These are phyloP conservation scores for Populus tomentosa DNA, from an alignment of 441 rosid species.

Conservation along the genomic window DNA sequence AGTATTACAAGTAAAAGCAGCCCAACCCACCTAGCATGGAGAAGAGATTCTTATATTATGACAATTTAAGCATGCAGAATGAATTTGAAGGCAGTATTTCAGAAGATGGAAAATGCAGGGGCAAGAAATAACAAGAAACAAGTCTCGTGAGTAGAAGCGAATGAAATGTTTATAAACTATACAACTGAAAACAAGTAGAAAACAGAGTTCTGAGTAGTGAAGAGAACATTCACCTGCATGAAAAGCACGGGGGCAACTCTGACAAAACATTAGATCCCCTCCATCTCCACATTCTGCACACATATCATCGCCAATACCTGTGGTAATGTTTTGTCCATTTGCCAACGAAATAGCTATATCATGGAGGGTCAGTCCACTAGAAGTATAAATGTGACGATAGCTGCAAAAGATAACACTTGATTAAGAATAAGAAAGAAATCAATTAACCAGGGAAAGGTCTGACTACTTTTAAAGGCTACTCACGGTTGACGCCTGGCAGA, in stretches of 20 bases:
- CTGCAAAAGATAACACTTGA: slow-evolving; percentile 36
- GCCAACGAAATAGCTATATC: slow-evolving; percentile 82
- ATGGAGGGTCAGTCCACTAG: slow-evolving; percentile 84
- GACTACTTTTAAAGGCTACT: slow-evolving; percentile 30
- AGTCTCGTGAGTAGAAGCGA: not conserved
- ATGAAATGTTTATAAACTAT: not conserved
- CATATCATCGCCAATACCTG: slow-evolving; percentile 79
- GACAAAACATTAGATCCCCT: slow-evolving; percentile 67
- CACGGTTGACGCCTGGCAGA: slow-evolving; percentile 98
- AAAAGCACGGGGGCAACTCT: slow-evolving; percentile 81
- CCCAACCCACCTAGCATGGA: not conserved
- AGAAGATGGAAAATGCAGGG: not conserved
- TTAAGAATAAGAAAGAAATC: slow-evolving; percentile 6
- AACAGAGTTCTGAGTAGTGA: slow-evolving; percentile 1
- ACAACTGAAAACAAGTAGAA: not conserved
- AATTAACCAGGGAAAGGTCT: not conserved
- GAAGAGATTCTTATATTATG: not conserved
- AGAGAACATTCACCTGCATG: slow-evolving; percentile 51
- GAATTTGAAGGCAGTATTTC: not conserved
- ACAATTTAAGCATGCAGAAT: not conserved
- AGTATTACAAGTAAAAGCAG: not conserved
- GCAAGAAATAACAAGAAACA: not conserved
- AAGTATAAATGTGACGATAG: slow-evolving; percentile 83
- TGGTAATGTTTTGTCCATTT: slow-evolving; percentile 63
- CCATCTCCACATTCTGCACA: slow-evolving; percentile 87